Conservation (phyloP, 2,329 filamentous ascomycete species). For the Alternaria metachromatica region DNA sequence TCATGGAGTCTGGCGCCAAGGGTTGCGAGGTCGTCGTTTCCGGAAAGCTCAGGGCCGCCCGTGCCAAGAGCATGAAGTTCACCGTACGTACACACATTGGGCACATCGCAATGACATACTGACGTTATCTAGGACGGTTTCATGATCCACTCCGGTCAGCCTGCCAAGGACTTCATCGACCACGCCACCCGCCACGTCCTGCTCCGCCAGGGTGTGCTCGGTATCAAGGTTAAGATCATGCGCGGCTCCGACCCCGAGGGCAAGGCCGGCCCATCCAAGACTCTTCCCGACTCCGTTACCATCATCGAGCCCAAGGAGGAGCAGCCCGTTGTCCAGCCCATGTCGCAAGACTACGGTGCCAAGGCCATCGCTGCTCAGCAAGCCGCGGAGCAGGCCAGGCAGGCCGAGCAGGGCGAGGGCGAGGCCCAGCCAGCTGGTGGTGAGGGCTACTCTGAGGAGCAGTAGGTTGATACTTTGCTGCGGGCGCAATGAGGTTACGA, state of each 20-base stretch:
- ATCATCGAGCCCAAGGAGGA: constrained; percentile 99
- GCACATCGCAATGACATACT: constrained; percentile 14
- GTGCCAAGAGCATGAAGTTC: constrained; percentile 99
- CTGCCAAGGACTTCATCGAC: constrained; percentile 99
- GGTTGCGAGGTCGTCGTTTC: constrained; percentile 99
- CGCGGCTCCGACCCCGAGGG: constrained; percentile 98
- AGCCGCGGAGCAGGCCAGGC: constrained; percentile 67
- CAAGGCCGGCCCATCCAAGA: constrained; percentile 97
- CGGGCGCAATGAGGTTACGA: constrained; percentile 40
- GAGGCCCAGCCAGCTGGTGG: constrained; percentile 46
- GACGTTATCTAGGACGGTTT: constrained; percentile 75
- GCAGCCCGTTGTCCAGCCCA: constrained; percentile 90
- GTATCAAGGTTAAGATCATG: constrained; percentile 99
- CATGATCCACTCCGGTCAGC: constrained; percentile 99
- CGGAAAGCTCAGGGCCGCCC: constrained; percentile 97
- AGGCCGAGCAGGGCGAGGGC: constrained; percentile 65
- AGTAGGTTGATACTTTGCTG: constrained; percentile 33
- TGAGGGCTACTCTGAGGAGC: constrained; percentile 44
- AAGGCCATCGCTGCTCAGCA: constrained; percentile 78
- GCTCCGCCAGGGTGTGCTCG: constrained; percentile 98
- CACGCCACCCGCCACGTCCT: constrained; percentile 98
- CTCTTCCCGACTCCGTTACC: constrained; percentile 96
- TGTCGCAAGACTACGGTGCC: constrained; percentile 98
- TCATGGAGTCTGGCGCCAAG: constrained; percentile 99
- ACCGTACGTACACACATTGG: constrained; percentile 66